phyloP scores from a whole-genome alignment of 345 rosid species.

The Salix viminalis region DNA sequence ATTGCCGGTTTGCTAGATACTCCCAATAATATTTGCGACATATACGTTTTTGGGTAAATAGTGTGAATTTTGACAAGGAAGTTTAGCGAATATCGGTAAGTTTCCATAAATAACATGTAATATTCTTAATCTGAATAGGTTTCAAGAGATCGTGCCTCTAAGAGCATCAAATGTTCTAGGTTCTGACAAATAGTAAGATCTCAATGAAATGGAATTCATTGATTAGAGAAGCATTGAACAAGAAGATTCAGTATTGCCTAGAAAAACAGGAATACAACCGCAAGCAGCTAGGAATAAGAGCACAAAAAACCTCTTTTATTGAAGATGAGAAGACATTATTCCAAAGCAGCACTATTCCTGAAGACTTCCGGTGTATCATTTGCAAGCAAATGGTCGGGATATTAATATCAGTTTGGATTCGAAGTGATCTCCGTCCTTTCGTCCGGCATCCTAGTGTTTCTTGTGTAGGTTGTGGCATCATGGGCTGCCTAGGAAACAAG shows the following conservation, averaged over 20 bases:
- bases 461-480: slow-evolving; percentile 73
- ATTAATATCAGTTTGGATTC: slow-evolving; percentile 62
- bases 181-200: slow-evolving; percentile 43
- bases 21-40: slow-evolving; percentile 43
- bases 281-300: not conserved
- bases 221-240: slow-evolving; percentile 57
- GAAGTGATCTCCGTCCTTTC: slow-evolving; percentile 46
- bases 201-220: slow-evolving; percentile 62
- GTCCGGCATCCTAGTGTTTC: slow-evolving; percentile 57
- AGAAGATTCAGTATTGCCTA: not conserved
- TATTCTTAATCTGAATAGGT: slow-evolving; percentile 35
- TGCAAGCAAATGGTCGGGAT: slow-evolving; percentile 87
- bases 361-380: slow-evolving; percentile 45
- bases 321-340: slow-evolving; percentile 10
- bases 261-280: slow-evolving; percentile 2
- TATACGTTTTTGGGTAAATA: slow-evolving; percentile 75
- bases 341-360: slow-evolving; percentile 6
- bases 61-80: not conserved
- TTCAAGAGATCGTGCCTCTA: slow-evolving; percentile 78
- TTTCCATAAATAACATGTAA: not conserved
- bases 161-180: slow-evolving; percentile 59
- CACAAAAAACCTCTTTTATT: slow-evolving; percentile 3
- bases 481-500: slow-evolving; percentile 85
- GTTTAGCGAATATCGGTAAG: not conserved
- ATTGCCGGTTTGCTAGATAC: slow-evolving; percentile 61